phyloP scores from a whole-genome alignment of 164 flowering plant species.

The Vitis rotundifolia region DNA sequence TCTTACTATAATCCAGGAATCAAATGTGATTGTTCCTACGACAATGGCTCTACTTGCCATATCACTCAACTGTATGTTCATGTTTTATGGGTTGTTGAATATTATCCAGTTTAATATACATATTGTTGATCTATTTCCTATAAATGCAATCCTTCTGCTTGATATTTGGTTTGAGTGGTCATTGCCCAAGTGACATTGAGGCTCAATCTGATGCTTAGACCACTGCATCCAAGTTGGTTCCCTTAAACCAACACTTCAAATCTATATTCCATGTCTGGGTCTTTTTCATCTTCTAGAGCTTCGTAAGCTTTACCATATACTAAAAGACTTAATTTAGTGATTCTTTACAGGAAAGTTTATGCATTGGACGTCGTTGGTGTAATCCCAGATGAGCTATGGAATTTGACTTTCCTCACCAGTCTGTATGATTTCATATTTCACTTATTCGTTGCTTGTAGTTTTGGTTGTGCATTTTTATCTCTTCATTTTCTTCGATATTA shows the following conservation, averaged over 20 bases:
- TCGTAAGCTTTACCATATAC: not conserved
- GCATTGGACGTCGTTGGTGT: conserved; percentile 26
- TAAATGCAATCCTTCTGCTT: no score
- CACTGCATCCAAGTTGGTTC: not conserved
- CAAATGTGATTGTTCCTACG: conserved; percentile 36
- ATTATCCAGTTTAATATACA: not conserved
- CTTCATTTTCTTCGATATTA: not conserved
- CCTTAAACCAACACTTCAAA: not conserved
- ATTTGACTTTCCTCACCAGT: conserved; percentile 39
- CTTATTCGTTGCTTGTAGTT: not conserved
- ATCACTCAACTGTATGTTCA: conserved; percentile 29
- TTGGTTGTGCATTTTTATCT: not conserved
- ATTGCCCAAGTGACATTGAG: no score
- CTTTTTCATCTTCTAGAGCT: not conserved
- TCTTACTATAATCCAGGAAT: conserved; percentile 23
- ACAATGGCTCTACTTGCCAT: conserved; percentile 24
- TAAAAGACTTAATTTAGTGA: not conserved
- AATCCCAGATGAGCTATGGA: conserved; percentile 48
- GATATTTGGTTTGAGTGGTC: no score
- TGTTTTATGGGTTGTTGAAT: not conserved
- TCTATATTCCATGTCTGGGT: not conserved
- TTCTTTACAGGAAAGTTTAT: conserved; percentile 37
- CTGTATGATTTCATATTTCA: conserved; percentile 30
- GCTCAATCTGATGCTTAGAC: not conserved
- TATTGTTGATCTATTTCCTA: not conserved